phyloP scores from a whole-genome alignment of 129 eudicot species.

The Mikania micrantha region DNA sequence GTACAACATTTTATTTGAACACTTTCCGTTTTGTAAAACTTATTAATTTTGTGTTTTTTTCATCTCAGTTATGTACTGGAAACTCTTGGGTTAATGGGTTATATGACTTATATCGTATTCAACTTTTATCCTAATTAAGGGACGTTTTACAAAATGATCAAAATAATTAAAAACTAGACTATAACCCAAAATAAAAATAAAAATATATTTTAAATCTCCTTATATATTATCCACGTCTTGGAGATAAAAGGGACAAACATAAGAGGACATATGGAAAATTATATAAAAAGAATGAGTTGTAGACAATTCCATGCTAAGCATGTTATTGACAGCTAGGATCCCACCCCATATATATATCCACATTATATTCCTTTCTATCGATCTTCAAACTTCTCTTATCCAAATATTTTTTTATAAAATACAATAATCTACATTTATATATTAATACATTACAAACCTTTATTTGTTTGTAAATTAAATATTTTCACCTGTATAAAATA shows the following conservation, averaged over 20 bases:
- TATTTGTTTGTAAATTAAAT: background rate
- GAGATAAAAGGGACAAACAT: slow-evolving; percentile 15
- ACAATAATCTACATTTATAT: background rate
- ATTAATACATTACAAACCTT: too few relatives aligned
- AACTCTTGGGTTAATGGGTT: too few relatives aligned
- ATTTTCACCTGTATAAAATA: background rate
- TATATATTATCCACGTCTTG: background rate
- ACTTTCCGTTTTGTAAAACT: too few relatives aligned
- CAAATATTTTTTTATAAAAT: background rate
- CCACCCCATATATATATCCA: slow-evolving; percentile 25
- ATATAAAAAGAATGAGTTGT: background rate
- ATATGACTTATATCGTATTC: too few relatives aligned
- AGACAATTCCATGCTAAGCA: slow-evolving; percentile 32
- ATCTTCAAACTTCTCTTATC: slow-evolving; percentile 24
- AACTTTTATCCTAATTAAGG: too few relatives aligned
- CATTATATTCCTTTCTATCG: slow-evolving; percentile 34
- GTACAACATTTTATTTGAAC: too few relatives aligned
- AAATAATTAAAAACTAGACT: too few relatives aligned
- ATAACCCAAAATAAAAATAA: background rate
- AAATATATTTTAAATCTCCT: background rate
- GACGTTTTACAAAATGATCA: too few relatives aligned
- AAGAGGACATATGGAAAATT: background rate
- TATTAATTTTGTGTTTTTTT: too few relatives aligned
- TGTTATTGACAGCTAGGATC: slow-evolving; percentile 34
- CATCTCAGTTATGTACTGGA: too few relatives aligned